A percentile compares a stretch with the other conserved stretches of the same genome.
Evolutionary conservation across 1,139 yeast genomes (phyloP).

Genomic region (Geotrichum klebahnii): DNA sequence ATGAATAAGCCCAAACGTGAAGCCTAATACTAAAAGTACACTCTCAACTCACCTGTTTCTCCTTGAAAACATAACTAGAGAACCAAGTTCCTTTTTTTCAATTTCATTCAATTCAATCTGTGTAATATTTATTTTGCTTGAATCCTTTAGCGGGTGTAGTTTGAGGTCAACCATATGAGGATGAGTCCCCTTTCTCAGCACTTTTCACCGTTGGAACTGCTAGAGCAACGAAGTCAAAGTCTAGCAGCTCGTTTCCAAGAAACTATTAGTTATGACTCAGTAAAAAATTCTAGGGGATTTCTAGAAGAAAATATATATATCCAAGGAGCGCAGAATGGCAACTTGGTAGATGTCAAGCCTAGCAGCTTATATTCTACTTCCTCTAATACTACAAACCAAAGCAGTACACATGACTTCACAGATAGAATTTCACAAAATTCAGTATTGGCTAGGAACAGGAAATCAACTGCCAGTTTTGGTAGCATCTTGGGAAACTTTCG

Average conservation of each 20-base stretch:
- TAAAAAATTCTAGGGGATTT: too few species aligned
- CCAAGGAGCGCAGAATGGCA: neutral
- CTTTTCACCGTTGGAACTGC: constrained; percentile 33
- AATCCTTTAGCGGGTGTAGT: neutral
- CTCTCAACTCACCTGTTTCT: too few species aligned
- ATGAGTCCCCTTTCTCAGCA: constrained; percentile 14
- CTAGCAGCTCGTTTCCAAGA: constrained; percentile 28
- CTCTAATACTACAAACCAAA: too few species aligned
- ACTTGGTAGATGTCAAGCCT: neutral
- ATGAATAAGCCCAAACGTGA: too few species aligned
- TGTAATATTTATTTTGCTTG: neutral
- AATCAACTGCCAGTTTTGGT: constrained; percentile 23
- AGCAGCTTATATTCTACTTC: too few species aligned
- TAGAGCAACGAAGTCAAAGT: constrained; percentile 32
- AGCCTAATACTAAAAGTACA: too few species aligned
- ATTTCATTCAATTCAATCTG: neutral
- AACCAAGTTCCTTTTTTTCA: too few species aligned
- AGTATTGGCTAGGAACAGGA: neutral
- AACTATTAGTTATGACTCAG: too few species aligned
- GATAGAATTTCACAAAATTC: neutral
- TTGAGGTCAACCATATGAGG: neutral
- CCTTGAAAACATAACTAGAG: too few species aligned
- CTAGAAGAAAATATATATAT: too few species aligned
- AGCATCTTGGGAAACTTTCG: constrained; percentile 33
- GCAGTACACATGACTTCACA: too few species aligned